Conservation (phyloP, 768 basidiomycete genomes). For the Clitopilus passeckerianus region DNA sequence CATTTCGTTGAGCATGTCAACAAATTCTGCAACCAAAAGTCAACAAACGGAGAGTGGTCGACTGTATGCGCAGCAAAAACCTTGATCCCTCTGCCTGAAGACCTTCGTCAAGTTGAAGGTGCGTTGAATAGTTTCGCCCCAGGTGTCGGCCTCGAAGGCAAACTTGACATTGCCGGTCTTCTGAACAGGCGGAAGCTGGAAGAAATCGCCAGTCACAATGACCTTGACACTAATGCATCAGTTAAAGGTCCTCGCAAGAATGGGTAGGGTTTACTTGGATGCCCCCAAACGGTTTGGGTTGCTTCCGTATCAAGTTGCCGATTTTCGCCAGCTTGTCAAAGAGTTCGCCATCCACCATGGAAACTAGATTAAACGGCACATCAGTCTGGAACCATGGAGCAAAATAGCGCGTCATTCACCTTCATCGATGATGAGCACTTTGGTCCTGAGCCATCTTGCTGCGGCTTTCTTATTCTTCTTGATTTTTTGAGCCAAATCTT, state of each 20-base stretch:
- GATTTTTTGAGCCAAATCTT: constrained; percentile 60
- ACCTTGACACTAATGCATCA: constrained; percentile 38
- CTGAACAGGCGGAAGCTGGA: constrained; percentile 91
- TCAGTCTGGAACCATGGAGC: background rate
- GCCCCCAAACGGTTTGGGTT: constrained; percentile 79
- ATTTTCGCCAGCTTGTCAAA: constrained; percentile 87
- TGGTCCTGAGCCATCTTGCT: constrained; percentile 77
- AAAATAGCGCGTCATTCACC: constrained; percentile 30
- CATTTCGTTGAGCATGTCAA: constrained; percentile 99
- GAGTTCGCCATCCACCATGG: constrained; percentile 92
- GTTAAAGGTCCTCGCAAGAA: background rate
- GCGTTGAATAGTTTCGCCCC: constrained; percentile 69
- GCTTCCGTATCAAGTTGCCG: constrained; percentile 59
- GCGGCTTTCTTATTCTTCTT: constrained; percentile 81
- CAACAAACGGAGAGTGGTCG: background rate
- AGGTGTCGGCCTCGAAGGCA: constrained; percentile 84
- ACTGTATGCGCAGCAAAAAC: constrained; percentile 28
- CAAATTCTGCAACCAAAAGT: constrained; percentile 55
- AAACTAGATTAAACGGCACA: constrained; percentile 50
- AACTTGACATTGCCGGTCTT: constrained; percentile 72
- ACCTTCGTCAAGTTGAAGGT: constrained; percentile 94
- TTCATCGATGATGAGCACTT: constrained; percentile 83
- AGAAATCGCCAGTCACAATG: constrained; percentile 95
- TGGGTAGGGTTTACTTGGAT: constrained; percentile 60
- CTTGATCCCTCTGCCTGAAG: constrained; percentile 89